Evolutionary conservation across 1,139 yeast genomes (phyloP).

Genomic region (Ashbya aceris): DNA sequence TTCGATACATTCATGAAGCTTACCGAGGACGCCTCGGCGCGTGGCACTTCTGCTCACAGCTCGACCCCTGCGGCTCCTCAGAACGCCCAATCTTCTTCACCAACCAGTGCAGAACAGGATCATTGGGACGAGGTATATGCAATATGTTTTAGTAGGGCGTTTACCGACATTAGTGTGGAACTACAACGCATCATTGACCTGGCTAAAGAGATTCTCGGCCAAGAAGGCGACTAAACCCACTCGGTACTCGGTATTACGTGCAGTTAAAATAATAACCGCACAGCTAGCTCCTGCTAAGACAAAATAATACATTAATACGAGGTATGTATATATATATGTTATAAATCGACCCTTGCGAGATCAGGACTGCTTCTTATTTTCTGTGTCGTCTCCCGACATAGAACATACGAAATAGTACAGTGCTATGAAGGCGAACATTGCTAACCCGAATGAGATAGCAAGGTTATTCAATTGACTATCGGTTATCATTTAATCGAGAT

Average conservation of each 20-base stretch:
- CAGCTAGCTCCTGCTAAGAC: no score
- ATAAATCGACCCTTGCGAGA: background rate
- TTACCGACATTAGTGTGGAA: constrained; percentile 38
- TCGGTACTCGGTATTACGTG: background rate
- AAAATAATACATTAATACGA: background rate
- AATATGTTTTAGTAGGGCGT: constrained; percentile 40
- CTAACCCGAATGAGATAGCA: constrained; percentile 67
- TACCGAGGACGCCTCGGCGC: constrained; percentile 14
- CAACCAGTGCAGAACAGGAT: constrained; percentile 13
- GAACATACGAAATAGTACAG: constrained; percentile 51
- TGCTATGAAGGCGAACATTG: constrained; percentile 61
- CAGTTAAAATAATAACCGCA: background rate
- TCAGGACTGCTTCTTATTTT: background rate
- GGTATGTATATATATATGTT: background rate
- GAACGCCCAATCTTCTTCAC: background rate
- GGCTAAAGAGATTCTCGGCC: constrained; percentile 38
- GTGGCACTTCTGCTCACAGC: background rate
- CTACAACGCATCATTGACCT: constrained; percentile 33
- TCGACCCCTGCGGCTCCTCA: constrained; percentile 2
- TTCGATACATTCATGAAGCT: constrained; percentile 34
- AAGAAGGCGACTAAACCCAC: constrained; percentile 25
- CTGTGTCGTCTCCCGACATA: constrained; percentile 8
- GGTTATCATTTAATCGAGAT: constrained; percentile 49
- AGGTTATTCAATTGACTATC: constrained; percentile 70
- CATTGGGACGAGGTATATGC: constrained; percentile 42